Percentiles rank a stretch among this genome's conserved stretches.
Conservation (phyloP, 129 eudicot species). For the Centrapalus pauciflorus region DNA sequence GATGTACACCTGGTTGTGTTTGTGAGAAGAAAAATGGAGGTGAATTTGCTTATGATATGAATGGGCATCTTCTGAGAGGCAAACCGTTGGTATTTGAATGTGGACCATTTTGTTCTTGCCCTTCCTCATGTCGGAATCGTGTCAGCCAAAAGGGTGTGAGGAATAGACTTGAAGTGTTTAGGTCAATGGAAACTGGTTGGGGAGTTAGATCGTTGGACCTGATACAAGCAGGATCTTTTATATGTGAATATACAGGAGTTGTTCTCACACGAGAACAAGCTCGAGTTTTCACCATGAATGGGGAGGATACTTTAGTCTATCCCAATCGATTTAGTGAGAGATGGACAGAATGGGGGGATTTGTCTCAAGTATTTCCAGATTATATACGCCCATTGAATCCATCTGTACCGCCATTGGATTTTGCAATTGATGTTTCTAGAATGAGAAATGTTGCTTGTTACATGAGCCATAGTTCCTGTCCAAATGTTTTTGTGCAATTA, state of each 20-base stretch:
- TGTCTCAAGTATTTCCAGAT: conserved; percentile 48
- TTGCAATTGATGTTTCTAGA: conserved; percentile 78
- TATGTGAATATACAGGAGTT: conserved; percentile 73
- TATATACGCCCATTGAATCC: conserved; percentile 48
- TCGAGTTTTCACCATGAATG: conserved; percentile 57
- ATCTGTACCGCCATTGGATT: conserved; percentile 54
- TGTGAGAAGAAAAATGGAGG: conserved; percentile 66
- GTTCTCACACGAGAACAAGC: conserved; percentile 70
- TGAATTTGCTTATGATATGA: conserved; percentile 46
- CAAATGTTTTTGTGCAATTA: conserved; percentile 74
- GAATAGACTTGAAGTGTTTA: conserved; percentile 56
- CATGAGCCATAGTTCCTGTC: conserved; percentile 68
- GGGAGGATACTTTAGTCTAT: conserved; percentile 61
- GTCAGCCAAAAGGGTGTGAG: conserved; percentile 62
- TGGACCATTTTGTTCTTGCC: conserved; percentile 57
- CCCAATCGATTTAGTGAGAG: conserved; percentile 67
- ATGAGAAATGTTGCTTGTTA: conserved; percentile 86
- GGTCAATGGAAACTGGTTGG: conserved; percentile 75
- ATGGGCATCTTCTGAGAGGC: conserved; percentile 49
- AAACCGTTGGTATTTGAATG: conserved; percentile 62
- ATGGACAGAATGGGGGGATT: conserved; percentile 93
- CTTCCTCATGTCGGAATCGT: conserved; percentile 57
- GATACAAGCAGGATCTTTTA: conserved; percentile 68
- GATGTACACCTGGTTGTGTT: conserved; percentile 41
- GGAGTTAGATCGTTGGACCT: conserved; percentile 71